Base-by-base conservation (phyloP, 306 rosid genomes). In the Rosa rugosa region DNA sequence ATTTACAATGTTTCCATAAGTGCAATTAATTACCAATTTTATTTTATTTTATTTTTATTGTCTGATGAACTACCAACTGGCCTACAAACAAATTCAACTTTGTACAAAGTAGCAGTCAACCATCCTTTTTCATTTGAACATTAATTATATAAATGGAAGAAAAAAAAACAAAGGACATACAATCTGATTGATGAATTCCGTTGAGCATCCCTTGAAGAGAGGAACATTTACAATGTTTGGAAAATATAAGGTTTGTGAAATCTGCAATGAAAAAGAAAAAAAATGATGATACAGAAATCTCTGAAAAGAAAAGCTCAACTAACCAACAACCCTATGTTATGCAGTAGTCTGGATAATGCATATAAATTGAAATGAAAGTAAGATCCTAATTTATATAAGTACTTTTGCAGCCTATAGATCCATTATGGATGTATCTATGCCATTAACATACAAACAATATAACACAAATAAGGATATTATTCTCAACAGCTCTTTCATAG, bases 161-260 rank as follows among this genome's bases (percentile, higher is more conserved):
- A 72, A 49, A 73, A 68, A 18, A 41, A 75, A 57, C 17, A 31
- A 65, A 31, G 73, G 68, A 79, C 97, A 87, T 80, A 94, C 99
- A 17, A 94, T 92, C 83, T 94, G 99, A 82, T 91, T 25, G 27
- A 25, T 25, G 27, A 25, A 25, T 25, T 25, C 27, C 27, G 27
- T 25, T 25, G 27, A 25, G 27, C 27, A 25, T 25, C 27, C 27
- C 27, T 25, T 25, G 27, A 25, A 25, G 27, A 25, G 27, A 25
- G 89, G 22, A 75, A 92, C 97, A 7, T 88, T 84, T 81, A 85
- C 82, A 56, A 94, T 60, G 75, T 63, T 82, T 13, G 95, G 86
- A 85, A 86, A 82, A 83, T 94, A 94, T 76, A 94, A 83, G 20
- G 89, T 85, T 86, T 92, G 93, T 5, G 97, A 91, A 75, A 94